Conservation (phyloP, 176 grass and related monocot genomes). For the Zoysia pacifica region DNA sequence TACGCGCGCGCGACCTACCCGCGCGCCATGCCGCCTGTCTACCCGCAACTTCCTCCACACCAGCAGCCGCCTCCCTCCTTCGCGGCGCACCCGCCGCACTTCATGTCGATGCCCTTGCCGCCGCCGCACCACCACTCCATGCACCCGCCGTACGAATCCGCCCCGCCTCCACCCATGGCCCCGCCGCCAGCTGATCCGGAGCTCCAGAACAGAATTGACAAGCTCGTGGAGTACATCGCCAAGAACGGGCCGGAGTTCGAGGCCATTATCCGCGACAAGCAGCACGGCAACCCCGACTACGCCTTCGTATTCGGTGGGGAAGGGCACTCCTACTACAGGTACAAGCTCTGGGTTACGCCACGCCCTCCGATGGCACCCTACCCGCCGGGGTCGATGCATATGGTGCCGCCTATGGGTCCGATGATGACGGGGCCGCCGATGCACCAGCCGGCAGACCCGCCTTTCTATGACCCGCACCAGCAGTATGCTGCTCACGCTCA, state of each 20-base stretch:
- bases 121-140: conserved; percentile 50
- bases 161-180: conserved; percentile 51
- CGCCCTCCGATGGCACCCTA: conserved; percentile 41
- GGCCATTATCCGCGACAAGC: conserved; percentile 91
- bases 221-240: conserved; percentile 90
- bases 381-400: conserved; percentile 49
- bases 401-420: conserved; percentile 57
- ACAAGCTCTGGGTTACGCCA: conserved; percentile 64
- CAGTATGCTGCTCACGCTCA: conserved; percentile 50
- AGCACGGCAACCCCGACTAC: conserved; percentile 92
- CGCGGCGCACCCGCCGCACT: conserved; percentile 56
- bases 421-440: conserved; percentile 50
- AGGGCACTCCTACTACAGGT: conserved; percentile 91
- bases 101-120: conserved; percentile 41
- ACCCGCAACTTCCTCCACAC: conserved; percentile 58
- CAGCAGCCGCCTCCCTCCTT: conserved; percentile 44
- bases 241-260: conserved; percentile 95
- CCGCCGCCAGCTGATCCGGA: conserved; percentile 74
- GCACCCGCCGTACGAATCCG: conserved; percentile 58
- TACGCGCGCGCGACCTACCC: conserved; percentile 65
- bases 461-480: conserved; percentile 75
- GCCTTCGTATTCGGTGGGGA: conserved; percentile 98
- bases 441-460: conserved; percentile 63
- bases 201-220: conserved; percentile 97
- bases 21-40: conserved; percentile 54